These are phyloP conservation scores for Spathaspora girioi DNA, from an alignment of 805 yeast species.

Conservation along the genomic window DNA sequence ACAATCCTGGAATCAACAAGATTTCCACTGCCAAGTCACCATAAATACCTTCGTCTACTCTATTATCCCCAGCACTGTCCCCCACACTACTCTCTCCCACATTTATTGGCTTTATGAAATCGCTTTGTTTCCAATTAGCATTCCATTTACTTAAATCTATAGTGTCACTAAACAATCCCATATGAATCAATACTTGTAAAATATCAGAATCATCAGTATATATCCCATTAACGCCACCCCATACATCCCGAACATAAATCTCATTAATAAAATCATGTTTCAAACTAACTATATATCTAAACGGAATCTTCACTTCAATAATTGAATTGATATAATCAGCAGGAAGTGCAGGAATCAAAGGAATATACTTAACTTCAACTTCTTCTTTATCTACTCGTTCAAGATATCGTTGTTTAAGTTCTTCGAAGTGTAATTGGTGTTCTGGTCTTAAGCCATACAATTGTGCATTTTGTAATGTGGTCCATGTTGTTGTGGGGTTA, in stretches of 20 bases:
- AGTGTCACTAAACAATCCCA: conserved; percentile 54
- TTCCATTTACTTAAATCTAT: conserved; percentile 28
- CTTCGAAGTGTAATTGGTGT: conserved; percentile 24
- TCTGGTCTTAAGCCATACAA: conserved; percentile 30
- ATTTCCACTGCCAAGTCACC: conserved; percentile 58
- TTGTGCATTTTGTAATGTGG: conserved; percentile 29
- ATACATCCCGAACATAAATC: conserved; percentile 43
- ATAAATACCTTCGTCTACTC: conserved; percentile 14
- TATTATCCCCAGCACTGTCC: no score
- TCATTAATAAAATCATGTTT: conserved; percentile 40
- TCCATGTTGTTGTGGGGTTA: conserved; percentile 50
- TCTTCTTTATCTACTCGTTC: conserved; percentile 15
- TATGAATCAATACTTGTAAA: conserved; percentile 67
- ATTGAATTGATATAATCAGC: conserved; percentile 35
- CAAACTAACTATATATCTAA: conserved; percentile 33
- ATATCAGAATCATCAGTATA: conserved; percentile 94
- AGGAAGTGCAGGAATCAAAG: conserved; percentile 36
- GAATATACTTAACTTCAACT: conserved; percentile 22
- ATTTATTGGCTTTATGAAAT: conserved; percentile 23
- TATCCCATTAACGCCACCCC: conserved; percentile 81
- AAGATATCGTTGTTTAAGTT: conserved; percentile 23
- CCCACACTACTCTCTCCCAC: conserved; percentile 7
- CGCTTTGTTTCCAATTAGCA: conserved; percentile 21
- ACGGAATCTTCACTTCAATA: conserved; percentile 57
- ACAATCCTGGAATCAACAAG: conserved; percentile 64